These are phyloP conservation scores for Vaccinium corymbosum DNA, from an alignment of 148 eudicot species.

Conservation along the genomic window DNA sequence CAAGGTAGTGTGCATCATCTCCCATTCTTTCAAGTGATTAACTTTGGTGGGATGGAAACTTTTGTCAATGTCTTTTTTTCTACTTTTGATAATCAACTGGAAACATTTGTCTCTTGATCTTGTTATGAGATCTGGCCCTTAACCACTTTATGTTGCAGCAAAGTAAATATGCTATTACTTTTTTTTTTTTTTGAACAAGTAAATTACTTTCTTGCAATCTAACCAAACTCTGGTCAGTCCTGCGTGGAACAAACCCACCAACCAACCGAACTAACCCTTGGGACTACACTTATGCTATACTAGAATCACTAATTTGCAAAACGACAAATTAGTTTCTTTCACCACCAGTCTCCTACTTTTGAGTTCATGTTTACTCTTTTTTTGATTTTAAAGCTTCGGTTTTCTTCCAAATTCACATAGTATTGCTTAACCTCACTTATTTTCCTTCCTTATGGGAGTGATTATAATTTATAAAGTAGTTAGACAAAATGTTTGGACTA, in stretches of 20 bases:
- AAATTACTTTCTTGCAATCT: too few relatives aligned
- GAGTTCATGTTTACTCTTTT: background rate
- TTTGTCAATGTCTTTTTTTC: background rate
- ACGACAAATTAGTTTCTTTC: background rate
- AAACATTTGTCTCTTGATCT: background rate
- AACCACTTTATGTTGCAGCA: background rate
- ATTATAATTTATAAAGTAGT: background rate
- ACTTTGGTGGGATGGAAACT: background rate
- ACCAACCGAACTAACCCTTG: too few relatives aligned
- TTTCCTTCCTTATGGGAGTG: background rate
- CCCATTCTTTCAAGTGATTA: background rate
- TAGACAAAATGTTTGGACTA: background rate
- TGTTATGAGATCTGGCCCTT: background rate
- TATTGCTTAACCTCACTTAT: background rate
- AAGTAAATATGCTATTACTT: background rate
- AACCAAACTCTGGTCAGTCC: too few relatives aligned
- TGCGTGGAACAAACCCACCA: too few relatives aligned
- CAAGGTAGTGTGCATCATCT: constrained; percentile 26
- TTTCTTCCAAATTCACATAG: background rate
- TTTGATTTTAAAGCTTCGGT: background rate
- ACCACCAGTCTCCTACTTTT: background rate
- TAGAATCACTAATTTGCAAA: background rate
- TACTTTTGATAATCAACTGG: too few relatives aligned
- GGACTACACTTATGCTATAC: too few relatives aligned
- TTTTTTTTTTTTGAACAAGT: too few relatives aligned